Base-by-base conservation (phyloP, 345 rosid genomes). In the Gossypium sturtianum region DNA sequence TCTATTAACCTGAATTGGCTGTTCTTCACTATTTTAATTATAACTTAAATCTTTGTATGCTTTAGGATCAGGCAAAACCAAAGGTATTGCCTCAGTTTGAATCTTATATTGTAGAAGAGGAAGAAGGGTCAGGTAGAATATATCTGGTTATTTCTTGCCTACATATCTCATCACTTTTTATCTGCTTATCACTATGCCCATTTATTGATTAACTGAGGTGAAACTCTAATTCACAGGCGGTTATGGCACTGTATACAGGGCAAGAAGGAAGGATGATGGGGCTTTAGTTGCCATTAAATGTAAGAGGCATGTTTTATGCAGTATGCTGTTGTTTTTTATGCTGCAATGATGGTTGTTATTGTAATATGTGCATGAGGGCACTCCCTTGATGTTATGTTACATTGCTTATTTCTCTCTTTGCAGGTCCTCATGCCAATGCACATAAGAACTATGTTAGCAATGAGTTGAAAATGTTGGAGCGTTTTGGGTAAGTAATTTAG, bases 351-450 rank as follows among this genome's bases (percentile, higher is more conserved):
- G 38, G 3, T 41, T 66, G 20, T 12, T 34, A 58, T 4, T 61
- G 7, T 49, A 22, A 56, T 51, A 45, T 2, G 2, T 2, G 12
- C 47, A 41, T 57, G 69, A 34, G 56, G 27, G 45, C 52, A 66
- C 25, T 65, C 72, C 12, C 49, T 49, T 81, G 65, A 80, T 75
- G 48, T 74, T 47, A 17, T 38, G 48, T 74, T 47, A 17, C 25
- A 17, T 52, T 48, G 19, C 52, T 7, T 17, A 77, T 51, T 43
- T 66, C 64, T 80, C 70, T 75, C 12, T 8, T 27, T 77, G 48
- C 88, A 95, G 99, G 91, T 73, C 98, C 98, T 77, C 94, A 93
- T 81, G 86, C 85, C 79, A 91, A 88, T 77, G 98, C 94, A 73
- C 91, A 86, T 78, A 87, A 78, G 65, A 79, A 85, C 61, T 89